A percentile compares a stretch with the other conserved stretches of the same genome.
Conservation (phyloP, 164 flowering plant genomes). For the Umbellularia californica region DNA sequence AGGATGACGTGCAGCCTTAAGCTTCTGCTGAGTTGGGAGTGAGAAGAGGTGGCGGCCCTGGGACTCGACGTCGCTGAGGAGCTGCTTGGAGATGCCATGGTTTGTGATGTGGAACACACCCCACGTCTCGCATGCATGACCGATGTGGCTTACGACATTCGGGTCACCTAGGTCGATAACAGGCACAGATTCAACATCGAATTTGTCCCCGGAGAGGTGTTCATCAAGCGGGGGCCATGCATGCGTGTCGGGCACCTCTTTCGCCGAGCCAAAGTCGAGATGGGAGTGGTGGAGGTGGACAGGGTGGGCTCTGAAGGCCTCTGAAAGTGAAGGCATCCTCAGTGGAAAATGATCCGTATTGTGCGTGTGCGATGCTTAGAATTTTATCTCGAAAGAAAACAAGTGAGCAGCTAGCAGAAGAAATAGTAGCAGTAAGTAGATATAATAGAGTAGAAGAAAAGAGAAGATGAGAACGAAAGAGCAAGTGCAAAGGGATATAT, state of each 20-base stretch:
- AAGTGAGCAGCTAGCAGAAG: neutral
- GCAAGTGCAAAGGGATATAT: conserved; percentile 7
- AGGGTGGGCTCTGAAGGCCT: conserved; percentile 43
- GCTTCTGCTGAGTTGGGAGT: conserved; percentile 63
- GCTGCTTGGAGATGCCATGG: conserved; percentile 51
- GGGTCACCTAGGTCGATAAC: conserved; percentile 50
- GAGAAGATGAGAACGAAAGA: conserved; percentile 7
- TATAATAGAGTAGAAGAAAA: neutral
- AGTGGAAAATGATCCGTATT: neutral
- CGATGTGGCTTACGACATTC: conserved; percentile 35
- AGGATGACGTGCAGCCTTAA: conserved; percentile 54
- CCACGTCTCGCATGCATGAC: conserved; percentile 75
- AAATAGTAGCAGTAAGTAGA: neutral
- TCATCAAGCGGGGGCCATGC: conserved; percentile 47
- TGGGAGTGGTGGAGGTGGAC: conserved; percentile 30
- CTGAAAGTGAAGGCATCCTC: conserved; percentile 53
- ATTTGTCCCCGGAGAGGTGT: conserved; percentile 1
- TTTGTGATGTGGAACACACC: conserved; percentile 72
- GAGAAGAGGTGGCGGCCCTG: conserved; percentile 43
- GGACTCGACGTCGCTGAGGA: conserved; percentile 42
- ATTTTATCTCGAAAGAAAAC: neutral
- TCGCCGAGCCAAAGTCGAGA: conserved; percentile 44
- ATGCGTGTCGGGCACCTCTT: conserved; percentile 67
- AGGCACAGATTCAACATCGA: conserved; percentile 34
- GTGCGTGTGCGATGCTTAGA: neutral